Evolutionary conservation across 1,139 yeast species (phyloP), one percentile per base, ranked within the genome.

Genomic region (Diutina scorzettiae): DNA sequence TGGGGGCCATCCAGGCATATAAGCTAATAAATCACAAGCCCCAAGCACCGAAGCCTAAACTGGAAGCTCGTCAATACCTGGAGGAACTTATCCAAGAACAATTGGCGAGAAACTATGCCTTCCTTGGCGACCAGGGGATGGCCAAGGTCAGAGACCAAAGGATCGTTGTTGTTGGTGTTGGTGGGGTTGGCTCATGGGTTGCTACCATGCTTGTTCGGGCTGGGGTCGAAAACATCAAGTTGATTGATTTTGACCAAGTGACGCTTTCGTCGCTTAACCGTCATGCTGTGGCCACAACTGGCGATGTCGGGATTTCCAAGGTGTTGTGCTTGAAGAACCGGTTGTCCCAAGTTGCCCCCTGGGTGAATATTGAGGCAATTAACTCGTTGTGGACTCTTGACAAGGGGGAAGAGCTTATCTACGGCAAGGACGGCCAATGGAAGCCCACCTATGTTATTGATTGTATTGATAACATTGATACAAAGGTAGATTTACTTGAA

Each of bases 181-280:
- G 98, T 43, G 98, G 98, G 40, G 98, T 91, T 29, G 98, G 98
- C 2, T 87, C 97, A 0, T 89, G 96, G 93, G 95, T 82, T 9
- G 82, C 87, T 6, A 82, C 95, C 2, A 86, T 93, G 86, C 69
- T 91, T 46, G 84, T 84, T 1, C 76, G 98, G 52, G 83, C 95
- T 7, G 98, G 98, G 9, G 81, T 89, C 29, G 80, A 81, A 14
- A 73, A 74, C 45, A 62, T 91, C 43, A 73, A 89, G 51, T 71
- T 91, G 47, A 79, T 91, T 46, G 98, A 91, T 62, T 91, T 91
- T 57, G 98, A 91, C 60, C 98, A 91, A 61, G 96, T 91, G 30
- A 80, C 96, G 1, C 67, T 91, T 46, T 82, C 95, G 43, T 86
- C 96, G 4, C 69, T 91, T 48, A 91, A 91, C 58, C 73, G 98